Base-by-base conservation (phyloP, 2,329 filamentous ascomycete species). In the Cladophialophora exuberans region DNA sequence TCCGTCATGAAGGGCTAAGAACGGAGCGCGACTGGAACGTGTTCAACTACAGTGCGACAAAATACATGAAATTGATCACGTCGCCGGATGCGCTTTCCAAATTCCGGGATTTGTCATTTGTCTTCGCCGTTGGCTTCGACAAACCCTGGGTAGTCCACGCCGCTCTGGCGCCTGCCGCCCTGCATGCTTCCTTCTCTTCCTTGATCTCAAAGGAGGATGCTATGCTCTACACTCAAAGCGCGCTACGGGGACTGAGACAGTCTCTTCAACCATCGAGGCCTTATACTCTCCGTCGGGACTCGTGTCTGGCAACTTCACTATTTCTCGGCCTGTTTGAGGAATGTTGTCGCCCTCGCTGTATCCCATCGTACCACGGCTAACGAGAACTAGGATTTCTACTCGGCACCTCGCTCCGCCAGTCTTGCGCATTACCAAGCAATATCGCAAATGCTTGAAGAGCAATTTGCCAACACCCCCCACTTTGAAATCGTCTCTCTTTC, bases 261-360 rank as follows among this genome's bases (percentile, higher is more conserved):
- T 48, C 55, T 6, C 46, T 52, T 10, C 31, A 52, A 25, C 20
- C 18, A 20, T 33, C 39, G 22, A 28, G 18, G 18, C 15, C 23
- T 18, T 15, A 15, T 6, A 18, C 36, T 26, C 30, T 26, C 23
- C 50, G 41, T n/a, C 28, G 33, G 28, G 52, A 61, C 15, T 28
- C 58, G 6, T 61, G 52, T 23, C 54, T 61, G 28, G 52, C 52
- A 15, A 55, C 54, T 17, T 58, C 58, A n/a, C 39, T 61, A n/a
- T 61, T 61, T 23, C 52, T 61, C 23, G 58, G 52, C 15, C 35
- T 58, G 17, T 61, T 61, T 31, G 58, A 61, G 48, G 49, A 52
- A 58, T 30, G 49, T 54, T 6, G 15, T 20, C 25, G 18, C 17
- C 42, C 22, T 6, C 4, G 13, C 43, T 26, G 11, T n/a, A 9